These are phyloP conservation scores for Aspergillus proliferans DNA, from an alignment of 2,329 filamentous ascomycete species.

Conservation along the genomic window DNA sequence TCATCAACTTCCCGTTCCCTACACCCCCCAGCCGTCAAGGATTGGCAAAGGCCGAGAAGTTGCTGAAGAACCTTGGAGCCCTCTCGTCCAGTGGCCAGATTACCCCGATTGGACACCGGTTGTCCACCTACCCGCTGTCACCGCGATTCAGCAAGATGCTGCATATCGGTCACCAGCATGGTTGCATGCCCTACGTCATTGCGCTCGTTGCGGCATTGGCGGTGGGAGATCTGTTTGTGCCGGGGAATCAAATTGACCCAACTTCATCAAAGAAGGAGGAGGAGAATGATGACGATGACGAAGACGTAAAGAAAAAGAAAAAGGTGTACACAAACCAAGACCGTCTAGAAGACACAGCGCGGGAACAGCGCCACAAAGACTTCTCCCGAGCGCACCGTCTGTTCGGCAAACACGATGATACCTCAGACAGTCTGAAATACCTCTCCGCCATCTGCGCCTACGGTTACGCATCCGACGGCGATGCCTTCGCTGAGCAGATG, in stretches of 20 bases:
- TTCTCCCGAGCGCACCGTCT: constrained; percentile 69
- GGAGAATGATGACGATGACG: neutral
- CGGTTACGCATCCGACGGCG: constrained; percentile 60
- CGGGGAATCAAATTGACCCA: constrained; percentile 69
- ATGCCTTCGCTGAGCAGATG: constrained; percentile 71
- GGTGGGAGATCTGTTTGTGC: constrained; percentile 79
- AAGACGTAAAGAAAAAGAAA: constrained; percentile 24
- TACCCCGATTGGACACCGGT: constrained; percentile 70
- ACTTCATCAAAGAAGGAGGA: constrained; percentile 38
- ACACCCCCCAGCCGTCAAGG: constrained; percentile 75
- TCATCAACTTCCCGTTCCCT: constrained; percentile 93
- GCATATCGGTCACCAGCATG: constrained; percentile 75
- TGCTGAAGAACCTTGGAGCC: constrained; percentile 79
- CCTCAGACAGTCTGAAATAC: constrained; percentile 82
- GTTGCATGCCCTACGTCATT: constrained; percentile 77
- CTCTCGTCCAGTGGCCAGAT: constrained; percentile 66
- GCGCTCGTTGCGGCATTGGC: constrained; percentile 84
- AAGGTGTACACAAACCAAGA: constrained; percentile 56
- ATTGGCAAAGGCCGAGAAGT: constrained; percentile 75
- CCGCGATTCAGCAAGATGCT: constrained; percentile 89
- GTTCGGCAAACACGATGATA: constrained; percentile 74
- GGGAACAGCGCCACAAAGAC: constrained; percentile 58
- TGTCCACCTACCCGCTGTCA: constrained; percentile 83
- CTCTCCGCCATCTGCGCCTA: constrained; percentile 85
- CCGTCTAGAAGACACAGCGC: constrained; percentile 63